Evolutionary conservation across 805 yeast genomes (phyloP), one percentile per base, ranked within the genome.

Genomic region (Starmerella davenportii): DNA sequence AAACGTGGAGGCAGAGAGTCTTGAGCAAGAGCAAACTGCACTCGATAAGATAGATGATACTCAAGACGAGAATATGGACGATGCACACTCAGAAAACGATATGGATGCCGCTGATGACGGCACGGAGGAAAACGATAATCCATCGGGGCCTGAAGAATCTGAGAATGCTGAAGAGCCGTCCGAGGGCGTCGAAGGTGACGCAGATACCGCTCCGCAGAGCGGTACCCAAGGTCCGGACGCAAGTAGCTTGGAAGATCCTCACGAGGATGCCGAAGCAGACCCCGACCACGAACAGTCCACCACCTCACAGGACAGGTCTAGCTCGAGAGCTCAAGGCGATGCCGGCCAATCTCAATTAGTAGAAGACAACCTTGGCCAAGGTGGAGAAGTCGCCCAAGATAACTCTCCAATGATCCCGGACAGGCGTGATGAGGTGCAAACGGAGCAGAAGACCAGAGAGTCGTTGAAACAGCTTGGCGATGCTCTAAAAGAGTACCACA

Each of bases 401-500:
- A 21, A 21, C 25, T 14, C 13, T 9, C 23, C 23, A 11, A 7
- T 9, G 5, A 7, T 7, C 11, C 35, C 25, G 5, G 15, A 7
- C 11, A 9, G 8, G 21, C 5, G 15, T 21, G 35, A 32, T 14
- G 15, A 29, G 17, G 15, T 14, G 17, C 7, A 29, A 9, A 18
- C 23, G 7, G 35, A 32, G 5, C 55, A 59, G 15, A 53, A 49
- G n/a, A 57, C 57, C 27, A 55, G 55, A 19, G 61, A 82, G 50
- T 73, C 92, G 0, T 63, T 87, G 58, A 79, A 79, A 55, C 84
- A 84, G 54, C 66, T 90, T 13, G 96, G 98, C 38, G 95, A 85
- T 57, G 72, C 93, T 1, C 55, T 85, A 60, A 80, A 87, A 50
- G 94, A 85, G 53, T 87, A 79, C 60, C 92, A 87, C 54, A 78